Evolutionary conservation across 441 rosid species (phyloP), one percentile per base, ranked within the genome.

Genomic region (Kokia cookei): DNA sequence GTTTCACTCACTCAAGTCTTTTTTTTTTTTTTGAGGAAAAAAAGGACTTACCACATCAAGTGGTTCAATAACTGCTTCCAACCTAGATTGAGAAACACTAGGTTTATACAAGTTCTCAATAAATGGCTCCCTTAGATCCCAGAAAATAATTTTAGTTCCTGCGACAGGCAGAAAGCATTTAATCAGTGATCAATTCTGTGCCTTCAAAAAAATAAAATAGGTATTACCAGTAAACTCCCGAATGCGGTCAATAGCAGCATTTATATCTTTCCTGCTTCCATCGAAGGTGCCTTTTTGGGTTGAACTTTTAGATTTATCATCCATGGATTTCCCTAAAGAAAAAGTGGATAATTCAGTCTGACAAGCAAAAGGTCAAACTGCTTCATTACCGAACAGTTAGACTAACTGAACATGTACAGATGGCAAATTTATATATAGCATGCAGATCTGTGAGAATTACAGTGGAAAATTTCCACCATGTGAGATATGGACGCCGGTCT

Each of bases 121-220:
- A 83, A 96, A 87, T 47, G 93, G 90, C 74, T 88, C 98, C 88
- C 91, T 85, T 81, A 96, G 80, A 86, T 96, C 98, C 82, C 91
- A 93, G 83, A 96, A 96, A 78, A 90, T 81, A 65, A 93, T 91
- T 83, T 93, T 96, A 61, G 94, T 96, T 75, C 98, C 99, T 93
- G 94, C 78, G 88, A 63, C 50, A 73, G 43, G 35, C 3, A 42
- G 61, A 71, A 75, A 64, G 62, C 50, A 29, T 64, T 73, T 37
- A 68, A 74, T 75, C 73, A 81, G 65, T 19, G 22, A 74, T 72
- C 47, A 54, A 65, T 53, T 51, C 48, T 19, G 65, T n/a, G 66
- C 69, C 57, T 70, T 61, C 11, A 10, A 8, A 71, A 76, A 63
- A 71, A 29, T 45, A 77, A 40, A 71, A 47, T 10, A 51, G 65